Conservation (phyloP, 345 rosid species). For the Populus pruinosa region DNA sequence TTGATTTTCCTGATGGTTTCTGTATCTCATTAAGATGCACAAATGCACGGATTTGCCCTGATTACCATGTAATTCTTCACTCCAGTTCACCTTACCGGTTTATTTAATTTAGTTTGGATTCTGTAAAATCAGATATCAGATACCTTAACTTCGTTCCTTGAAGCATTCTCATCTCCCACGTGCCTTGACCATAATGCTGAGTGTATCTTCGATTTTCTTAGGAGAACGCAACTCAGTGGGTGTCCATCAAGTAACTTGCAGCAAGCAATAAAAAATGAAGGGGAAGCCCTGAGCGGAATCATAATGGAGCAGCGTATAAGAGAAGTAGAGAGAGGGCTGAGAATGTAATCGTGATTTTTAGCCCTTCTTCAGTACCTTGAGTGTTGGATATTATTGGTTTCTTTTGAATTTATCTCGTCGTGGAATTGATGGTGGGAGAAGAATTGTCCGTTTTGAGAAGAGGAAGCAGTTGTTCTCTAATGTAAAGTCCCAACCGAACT, state of each 20-base stretch:
- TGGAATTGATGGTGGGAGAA: not conserved
- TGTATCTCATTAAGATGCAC: conserved; percentile 89
- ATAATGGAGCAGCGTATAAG: not conserved
- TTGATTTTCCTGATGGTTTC: conserved; percentile 97
- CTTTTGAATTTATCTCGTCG: not conserved
- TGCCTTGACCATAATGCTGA: conserved; percentile 89
- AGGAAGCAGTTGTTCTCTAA: not conserved
- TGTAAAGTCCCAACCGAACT: too few relatives aligned
- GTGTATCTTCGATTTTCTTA: conserved; percentile 77
- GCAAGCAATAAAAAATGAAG: not conserved
- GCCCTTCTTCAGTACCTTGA: too few relatives aligned
- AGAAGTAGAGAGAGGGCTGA: not conserved
- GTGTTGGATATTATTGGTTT: not conserved
- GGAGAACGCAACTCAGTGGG: conserved; percentile 54
- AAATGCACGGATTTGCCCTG: conserved; percentile 51
- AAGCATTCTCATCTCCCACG: conserved; percentile 38
- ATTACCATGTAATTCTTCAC: not conserved
- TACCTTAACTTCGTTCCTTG: not conserved
- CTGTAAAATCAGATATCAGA: not conserved
- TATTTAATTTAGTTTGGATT: not conserved
- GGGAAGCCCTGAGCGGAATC: not conserved
- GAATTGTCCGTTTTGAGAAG: not conserved
- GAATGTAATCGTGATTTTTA: not conserved
- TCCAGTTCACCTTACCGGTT: not conserved
- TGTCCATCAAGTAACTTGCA: not conserved